Percentiles rank a stretch among this genome's conserved stretches.
These are phyloP conservation scores for Sphagnurus paluster DNA, from an alignment of 1,284 basidiomycete species.

Conservation along the genomic window DNA sequence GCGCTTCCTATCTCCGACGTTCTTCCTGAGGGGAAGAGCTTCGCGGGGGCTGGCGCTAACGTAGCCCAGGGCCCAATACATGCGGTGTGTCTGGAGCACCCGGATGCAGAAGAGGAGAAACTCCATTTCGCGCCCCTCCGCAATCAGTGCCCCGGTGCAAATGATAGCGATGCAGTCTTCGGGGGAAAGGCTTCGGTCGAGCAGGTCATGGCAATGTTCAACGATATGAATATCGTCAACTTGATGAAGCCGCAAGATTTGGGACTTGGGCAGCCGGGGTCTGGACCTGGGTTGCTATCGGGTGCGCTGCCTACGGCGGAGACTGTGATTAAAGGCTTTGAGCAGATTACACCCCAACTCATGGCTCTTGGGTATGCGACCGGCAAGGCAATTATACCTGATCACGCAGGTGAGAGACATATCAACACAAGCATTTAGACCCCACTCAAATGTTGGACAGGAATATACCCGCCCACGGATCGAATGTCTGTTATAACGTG, in stretches of 20 bases:
- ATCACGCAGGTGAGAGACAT: constrained; percentile 60
- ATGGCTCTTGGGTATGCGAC: constrained; percentile 78
- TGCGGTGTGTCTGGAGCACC: constrained; percentile 66
- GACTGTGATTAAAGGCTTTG: constrained; percentile 65
- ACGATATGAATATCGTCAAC: constrained; percentile 54
- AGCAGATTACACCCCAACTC: constrained; percentile 71
- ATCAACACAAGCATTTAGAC: too few relatives aligned
- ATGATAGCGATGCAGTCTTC: constrained; percentile 21
- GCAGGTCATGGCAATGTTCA: constrained; percentile 48
- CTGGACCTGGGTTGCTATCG: constrained; percentile 59
- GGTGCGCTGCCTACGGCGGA: constrained; percentile 74
- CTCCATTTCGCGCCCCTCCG: constrained; percentile 50
- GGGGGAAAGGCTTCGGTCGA: constrained; percentile 52
- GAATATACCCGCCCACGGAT: constrained; percentile 71
- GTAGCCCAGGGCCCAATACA: constrained; percentile 56
- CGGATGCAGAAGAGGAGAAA: constrained; percentile 60
- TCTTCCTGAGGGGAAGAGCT: constrained; percentile 25
- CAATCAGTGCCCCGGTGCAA: neutral
- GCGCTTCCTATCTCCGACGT: constrained; percentile 44
- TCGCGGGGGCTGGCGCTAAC: constrained; percentile 18
- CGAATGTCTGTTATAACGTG: constrained; percentile 79
- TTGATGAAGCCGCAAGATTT: constrained; percentile 23
- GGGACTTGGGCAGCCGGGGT: constrained; percentile 51
- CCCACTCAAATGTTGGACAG: too few relatives aligned
- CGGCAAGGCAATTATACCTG: constrained; percentile 62